phyloP scores from a whole-genome alignment of 2,329 filamentous ascomycete species.

The Venturia oleaginea region DNA sequence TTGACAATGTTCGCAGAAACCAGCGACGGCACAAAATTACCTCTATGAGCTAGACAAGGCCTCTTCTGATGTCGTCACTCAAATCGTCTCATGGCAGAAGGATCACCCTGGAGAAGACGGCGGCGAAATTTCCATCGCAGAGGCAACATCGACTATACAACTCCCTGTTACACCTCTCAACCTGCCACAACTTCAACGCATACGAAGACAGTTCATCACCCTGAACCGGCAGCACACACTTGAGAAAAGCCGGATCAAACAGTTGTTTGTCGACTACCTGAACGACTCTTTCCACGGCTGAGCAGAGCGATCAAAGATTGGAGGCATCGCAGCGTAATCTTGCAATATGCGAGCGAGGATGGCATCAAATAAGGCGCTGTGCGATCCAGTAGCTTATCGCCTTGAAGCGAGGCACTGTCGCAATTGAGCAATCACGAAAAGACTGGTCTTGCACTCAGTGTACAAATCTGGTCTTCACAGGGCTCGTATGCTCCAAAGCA shows the following conservation, averaged over 20 bases:
- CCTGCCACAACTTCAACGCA: conserved; percentile 65
- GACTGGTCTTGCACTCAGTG: not conserved
- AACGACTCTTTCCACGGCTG: conserved; percentile 26
- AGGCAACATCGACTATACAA: conserved; percentile 49
- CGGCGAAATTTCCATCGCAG: conserved; percentile 46
- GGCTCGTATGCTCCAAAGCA: not conserved
- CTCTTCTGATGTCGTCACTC: conserved; percentile 66
- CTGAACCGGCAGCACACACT: conserved; percentile 59
- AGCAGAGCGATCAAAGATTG: not conserved
- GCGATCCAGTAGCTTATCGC: not conserved
- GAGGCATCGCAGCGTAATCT: not conserved
- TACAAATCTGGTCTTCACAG: not conserved
- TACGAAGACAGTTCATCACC: conserved; percentile 67
- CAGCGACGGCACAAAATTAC: conserved; percentile 56
- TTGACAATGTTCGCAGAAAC: conserved; percentile 36
- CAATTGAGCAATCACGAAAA: not conserved
- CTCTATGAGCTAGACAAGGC: conserved; percentile 71
- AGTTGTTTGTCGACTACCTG: conserved; percentile 34
- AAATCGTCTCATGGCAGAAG: conserved; percentile 58
- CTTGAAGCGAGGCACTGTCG: not conserved
- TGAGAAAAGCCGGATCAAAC: conserved; percentile 28
- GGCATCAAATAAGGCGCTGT: not conserved
- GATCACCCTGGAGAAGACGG: conserved; percentile 54
- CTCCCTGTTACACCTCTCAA: conserved; percentile 59
- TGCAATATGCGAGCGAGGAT: not conserved